These are phyloP conservation scores for Umbelopsis vinacea DNA, from an alignment of 192 early-diverging fungal genomes.

Conservation along the genomic window DNA sequence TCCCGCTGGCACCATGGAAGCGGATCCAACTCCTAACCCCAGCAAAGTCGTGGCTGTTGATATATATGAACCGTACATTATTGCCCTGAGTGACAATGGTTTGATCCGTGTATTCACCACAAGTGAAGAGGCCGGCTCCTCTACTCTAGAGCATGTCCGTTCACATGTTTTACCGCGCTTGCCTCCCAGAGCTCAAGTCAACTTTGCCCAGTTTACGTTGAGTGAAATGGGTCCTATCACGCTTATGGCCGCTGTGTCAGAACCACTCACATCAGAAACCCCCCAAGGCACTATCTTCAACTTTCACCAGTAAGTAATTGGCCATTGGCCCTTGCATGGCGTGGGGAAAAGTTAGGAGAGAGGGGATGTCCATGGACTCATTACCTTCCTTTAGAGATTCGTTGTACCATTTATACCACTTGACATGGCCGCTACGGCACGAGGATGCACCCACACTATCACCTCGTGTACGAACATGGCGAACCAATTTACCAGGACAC, in stretches of 20 bases:
- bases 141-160: background rate
- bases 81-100: constrained; percentile 9
- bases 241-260: constrained; percentile 22
- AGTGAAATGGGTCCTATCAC: constrained; percentile 20
- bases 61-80: constrained; percentile 21
- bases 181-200: background rate
- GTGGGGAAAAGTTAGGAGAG: background rate
- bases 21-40: background rate
- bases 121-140: background rate
- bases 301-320: constrained; percentile 24
- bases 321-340: background rate
- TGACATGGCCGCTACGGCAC: constrained; percentile 12
- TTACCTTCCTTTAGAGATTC: background rate
- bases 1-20: constrained; percentile 11
- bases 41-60: constrained; percentile 18
- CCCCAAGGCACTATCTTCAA: constrained; percentile 25
- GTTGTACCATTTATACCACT: constrained; percentile 19
- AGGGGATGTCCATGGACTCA: background rate
- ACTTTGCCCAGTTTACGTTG: constrained; percentile 10
- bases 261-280: constrained; percentile 16
- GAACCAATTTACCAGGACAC: background rate
- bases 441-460: constrained; percentile 9
- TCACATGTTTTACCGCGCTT: background rate
- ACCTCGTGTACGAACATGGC: constrained; percentile 10
- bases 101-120: background rate